Evolutionary conservation across 2,329 filamentous ascomycete genomes (phyloP), one percentile per base, ranked within the genome.

Genomic region (Onygenales sp.): DNA sequence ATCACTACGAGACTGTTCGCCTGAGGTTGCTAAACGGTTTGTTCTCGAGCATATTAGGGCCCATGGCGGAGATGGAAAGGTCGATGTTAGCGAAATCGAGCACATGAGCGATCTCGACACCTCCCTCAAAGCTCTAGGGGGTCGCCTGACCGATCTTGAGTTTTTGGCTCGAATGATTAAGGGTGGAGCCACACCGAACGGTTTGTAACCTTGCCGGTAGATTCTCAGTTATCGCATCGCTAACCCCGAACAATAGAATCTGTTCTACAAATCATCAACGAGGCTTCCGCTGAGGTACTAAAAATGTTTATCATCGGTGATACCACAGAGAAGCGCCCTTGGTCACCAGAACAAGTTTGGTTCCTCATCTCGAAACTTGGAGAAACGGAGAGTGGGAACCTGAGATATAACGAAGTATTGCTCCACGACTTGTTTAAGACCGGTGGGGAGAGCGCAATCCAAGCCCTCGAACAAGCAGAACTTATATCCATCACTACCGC

Each of bases 71-170:
- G 66, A 69, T 10, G 67, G 66, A 14, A 66, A 38, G 27, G 43
- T 9, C 13, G 66, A 71, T 11, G 65, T 65, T n/a, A 67, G 68
- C n/a, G 66, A 69, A 11, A 67, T 67, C 11, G 65, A 65, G 45
- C 79, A 90, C 57, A 74, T 93, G 6, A 68, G 70, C 1, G 87
- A 91, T 57, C 78, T 98, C 1, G 90, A 96, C 63, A 78, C 78
- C 32, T 91, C 87, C 60, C 94, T 97, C 59, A 80, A 84, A 32
- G 80, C 84, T 0, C 79, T 98, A 1, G 93, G 93, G 21, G 93
- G 93, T 2, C 87, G 93, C 3, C 78, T 98, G n/a, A 95, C 90
- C 0, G 93, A 98, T 64, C 83, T 98, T 17, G 92, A 97, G 66
- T 94, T 93, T 64, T 82, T 98, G 43, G 87, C 91, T n/a, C 83